phyloP scores from a whole-genome alignment of 1,139 yeast genomes.

The Yarrowia galli region DNA sequence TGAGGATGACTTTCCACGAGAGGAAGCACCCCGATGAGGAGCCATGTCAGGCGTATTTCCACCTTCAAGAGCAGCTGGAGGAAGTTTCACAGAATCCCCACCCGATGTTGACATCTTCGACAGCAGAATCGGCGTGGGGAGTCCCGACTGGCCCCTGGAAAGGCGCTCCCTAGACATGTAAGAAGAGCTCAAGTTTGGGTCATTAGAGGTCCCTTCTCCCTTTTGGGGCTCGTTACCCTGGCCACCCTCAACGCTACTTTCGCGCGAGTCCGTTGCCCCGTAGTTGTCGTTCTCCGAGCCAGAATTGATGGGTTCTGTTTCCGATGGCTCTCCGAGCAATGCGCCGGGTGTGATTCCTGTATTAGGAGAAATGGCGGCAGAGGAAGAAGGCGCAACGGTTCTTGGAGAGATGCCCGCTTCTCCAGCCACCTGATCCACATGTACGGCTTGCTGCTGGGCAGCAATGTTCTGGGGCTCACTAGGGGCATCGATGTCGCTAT shows the following conservation, averaged over 20 bases:
- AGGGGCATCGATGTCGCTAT: neutral
- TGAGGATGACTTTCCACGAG: slow-evolving; percentile 39
- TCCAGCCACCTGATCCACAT: slow-evolving; percentile 18
- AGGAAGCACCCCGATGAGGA: slow-evolving; percentile 23
- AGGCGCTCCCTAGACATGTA: slow-evolving; percentile 20
- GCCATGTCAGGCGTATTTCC: slow-evolving; percentile 20
- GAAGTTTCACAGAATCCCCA: slow-evolving; percentile 41
- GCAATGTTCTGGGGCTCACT: slow-evolving; percentile 13
- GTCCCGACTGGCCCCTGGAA: slow-evolving; percentile 13
- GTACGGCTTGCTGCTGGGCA: slow-evolving; percentile 19
- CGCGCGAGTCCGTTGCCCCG: slow-evolving; percentile 6
- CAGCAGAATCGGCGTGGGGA: slow-evolving; percentile 35
- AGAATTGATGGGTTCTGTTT: slow-evolving; percentile 23
- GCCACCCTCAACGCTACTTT: neutral
- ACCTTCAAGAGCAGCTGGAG: slow-evolving; percentile 41
- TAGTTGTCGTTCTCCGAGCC: slow-evolving; percentile 26
- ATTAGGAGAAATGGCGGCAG: neutral
- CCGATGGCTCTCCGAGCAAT: neutral
- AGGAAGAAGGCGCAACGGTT: neutral
- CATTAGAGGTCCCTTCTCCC: neutral
- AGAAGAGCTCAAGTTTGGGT: neutral
- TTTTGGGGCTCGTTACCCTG: neutral
- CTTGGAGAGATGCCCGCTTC: neutral
- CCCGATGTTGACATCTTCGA: slow-evolving; percentile 25
- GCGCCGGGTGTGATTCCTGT: slow-evolving; percentile 26